These are phyloP conservation scores for Arctium lappa DNA, from an alignment of 129 eudicot genomes.

Conservation along the genomic window DNA sequence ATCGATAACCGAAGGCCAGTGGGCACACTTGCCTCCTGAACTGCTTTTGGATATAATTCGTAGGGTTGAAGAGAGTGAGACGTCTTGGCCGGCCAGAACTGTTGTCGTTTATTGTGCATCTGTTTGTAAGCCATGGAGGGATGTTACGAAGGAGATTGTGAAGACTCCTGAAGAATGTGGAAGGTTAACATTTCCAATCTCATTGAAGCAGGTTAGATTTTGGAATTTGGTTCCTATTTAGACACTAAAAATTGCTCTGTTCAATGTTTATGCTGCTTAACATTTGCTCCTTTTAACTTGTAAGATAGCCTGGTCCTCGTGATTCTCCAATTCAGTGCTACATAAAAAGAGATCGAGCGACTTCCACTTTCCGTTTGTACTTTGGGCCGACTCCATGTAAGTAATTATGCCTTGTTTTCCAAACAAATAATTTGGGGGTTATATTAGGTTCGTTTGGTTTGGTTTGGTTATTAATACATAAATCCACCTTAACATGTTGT, in stretches of 20 bases:
- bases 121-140: constrained; percentile 91
- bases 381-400: constrained; percentile 83
- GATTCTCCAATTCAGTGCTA: constrained; percentile 81
- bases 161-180: constrained; percentile 90
- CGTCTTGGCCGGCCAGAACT: constrained; percentile 76
- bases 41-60: constrained; percentile 76
- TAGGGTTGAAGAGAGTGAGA: constrained; percentile 80
- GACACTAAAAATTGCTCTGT: neutral
- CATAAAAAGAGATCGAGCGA: constrained; percentile 78
- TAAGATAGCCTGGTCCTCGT: constrained; percentile 78
- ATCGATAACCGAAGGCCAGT: constrained; percentile 52
- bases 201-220: constrained; percentile 74
- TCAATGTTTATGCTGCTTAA: neutral
- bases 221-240: neutral
- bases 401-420: constrained; percentile 24
- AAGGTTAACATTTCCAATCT: constrained; percentile 82
- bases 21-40: constrained; percentile 92
- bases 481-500: neutral
- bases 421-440: neutral
- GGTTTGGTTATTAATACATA: neutral
- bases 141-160: constrained; percentile 79
- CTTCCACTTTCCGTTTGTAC: constrained; percentile 58
- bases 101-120: constrained; percentile 78
- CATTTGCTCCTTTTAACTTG: neutral
- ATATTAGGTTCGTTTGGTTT: neutral